Evolutionary conservation across 176 grass and related monocot genomes (phyloP), one percentile per base, ranked within the genome.

Genomic region (Oryza meridionalis): DNA sequence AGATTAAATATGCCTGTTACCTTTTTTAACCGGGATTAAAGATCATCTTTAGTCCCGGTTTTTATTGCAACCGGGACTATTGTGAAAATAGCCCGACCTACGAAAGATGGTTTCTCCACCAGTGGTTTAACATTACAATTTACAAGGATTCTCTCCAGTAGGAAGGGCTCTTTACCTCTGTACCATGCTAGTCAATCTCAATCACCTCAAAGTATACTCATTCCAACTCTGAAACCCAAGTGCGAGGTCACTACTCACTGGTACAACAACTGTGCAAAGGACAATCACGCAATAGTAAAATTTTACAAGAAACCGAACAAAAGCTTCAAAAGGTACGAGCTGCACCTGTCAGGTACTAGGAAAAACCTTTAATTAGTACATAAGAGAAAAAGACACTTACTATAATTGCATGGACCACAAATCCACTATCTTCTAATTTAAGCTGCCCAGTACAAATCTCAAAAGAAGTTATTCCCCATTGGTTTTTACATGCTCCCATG

Each of bases 341-440:
- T 67, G 78, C 33, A 62, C 58, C 0, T n/a, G 69, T 51, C 49
- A 74, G 49, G 62, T 74, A 74, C 47, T 13, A 19, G 44, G 46
- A 19, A 29, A 78, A 79, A 5, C 37, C 11, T 78, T 86, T 86
- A 49, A 62, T 79, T 83, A 86, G 29, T 69, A n/a, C 22, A n/a
- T 24, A 33, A 61, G 59, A 76, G 45, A 70, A 43, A 43, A 47
- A 73, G 21, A 69, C 35, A 69, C 61, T 78, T 83, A 78, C 74
- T 75, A 79, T 62, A 86, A 75, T 69, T 79, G 84, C 47, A 75
- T 86, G 88, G 84, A 90, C 79, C 88, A 90, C 84, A 86, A 83
- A 86, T 69, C 84, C 84, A 86, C 88, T 86, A 16, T 51, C 38
- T 69, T 27, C 69, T 83, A 86, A 75, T 79, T 58, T 79, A 90